These are phyloP conservation scores for Pythium dissotocum DNA, from an alignment of 352 stramenopile species.

Conservation along the genomic window DNA sequence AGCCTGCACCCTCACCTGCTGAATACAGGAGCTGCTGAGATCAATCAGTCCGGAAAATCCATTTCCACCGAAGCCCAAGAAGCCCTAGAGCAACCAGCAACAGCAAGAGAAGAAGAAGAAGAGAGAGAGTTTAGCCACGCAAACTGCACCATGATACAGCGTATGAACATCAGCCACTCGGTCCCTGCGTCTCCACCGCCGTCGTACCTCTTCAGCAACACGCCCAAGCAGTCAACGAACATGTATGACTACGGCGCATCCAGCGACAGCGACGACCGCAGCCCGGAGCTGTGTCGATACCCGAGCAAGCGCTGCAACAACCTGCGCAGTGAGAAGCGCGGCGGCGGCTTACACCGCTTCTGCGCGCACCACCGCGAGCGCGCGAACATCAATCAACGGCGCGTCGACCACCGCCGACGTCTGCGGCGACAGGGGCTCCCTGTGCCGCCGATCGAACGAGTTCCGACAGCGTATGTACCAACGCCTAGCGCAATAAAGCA, in stretches of 20 bases:
- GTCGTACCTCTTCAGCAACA: background rate
- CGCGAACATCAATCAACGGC: conserved; percentile 71
- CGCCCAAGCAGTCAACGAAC: background rate
- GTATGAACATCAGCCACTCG: background rate
- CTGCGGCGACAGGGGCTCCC: background rate
- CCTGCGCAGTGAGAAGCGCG: conserved; percentile 40
- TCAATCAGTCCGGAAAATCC: background rate
- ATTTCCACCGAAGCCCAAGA: background rate
- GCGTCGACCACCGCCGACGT: conserved; percentile 40
- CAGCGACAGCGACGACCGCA: background rate
- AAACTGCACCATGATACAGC: background rate
- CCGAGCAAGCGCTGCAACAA: conserved; percentile 71
- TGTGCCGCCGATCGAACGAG: conserved; percentile 3
- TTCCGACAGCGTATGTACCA: background rate
- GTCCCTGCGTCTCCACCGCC: background rate
- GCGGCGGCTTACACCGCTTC: conserved; percentile 61
- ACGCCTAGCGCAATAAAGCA: background rate
- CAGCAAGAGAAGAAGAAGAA: background rate
- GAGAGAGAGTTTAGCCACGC: background rate
- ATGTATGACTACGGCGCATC: background rate
- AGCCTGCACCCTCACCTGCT: background rate
- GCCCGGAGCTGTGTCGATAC: conserved; percentile 48
- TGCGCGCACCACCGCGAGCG: conserved; percentile 65
- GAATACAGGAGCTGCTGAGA: background rate
- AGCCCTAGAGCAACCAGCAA: background rate